A percentile compares a stretch with the other conserved stretches of the same genome.
Conservation (phyloP, 352 stramenopile genomes). For the Phytopythium boreale region DNA sequence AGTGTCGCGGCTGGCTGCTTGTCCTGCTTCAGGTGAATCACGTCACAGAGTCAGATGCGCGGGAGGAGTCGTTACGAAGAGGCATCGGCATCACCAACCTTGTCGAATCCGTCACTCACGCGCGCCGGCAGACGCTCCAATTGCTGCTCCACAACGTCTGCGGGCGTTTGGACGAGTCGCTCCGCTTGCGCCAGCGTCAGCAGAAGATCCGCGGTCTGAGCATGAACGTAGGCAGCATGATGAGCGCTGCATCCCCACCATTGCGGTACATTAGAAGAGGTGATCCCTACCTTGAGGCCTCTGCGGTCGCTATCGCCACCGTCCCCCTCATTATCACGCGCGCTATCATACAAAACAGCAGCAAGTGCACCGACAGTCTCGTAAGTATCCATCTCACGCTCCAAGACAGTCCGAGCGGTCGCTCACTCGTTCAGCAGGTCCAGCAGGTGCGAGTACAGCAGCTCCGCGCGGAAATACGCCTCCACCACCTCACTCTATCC, state of each 20-base stretch:
- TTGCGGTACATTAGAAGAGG: neutral
- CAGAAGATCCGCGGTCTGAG: conserved; percentile 22
- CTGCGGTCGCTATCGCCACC: neutral
- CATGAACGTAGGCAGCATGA: no score
- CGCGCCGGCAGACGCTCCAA: neutral
- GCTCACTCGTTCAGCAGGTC: conserved; percentile 23
- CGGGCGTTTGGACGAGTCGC: conserved; percentile 17
- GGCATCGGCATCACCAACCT: neutral
- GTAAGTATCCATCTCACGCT: neutral
- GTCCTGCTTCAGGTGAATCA: neutral
- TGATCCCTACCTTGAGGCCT: neutral
- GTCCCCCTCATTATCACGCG: neutral
- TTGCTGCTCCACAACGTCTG: conserved; percentile 5
- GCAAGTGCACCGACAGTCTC: neutral
- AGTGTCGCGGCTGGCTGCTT: conserved; percentile 3
- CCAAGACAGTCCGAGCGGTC: neutral
- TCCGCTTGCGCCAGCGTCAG: conserved; percentile 28
- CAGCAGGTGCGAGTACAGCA: conserved; percentile 30
- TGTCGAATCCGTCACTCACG: neutral
- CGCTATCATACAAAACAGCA: neutral
- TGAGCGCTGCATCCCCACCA: neutral
- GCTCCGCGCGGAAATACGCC: conserved; percentile 27
- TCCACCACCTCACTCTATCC: conserved; percentile 13
- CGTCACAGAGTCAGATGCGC: neutral
- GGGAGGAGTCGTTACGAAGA: neutral